Evolutionary conservation across 2,329 filamentous ascomycete genomes (phyloP), one percentile per base, ranked within the genome.

Genomic region (Coniosporium tulheliwenetii): DNA sequence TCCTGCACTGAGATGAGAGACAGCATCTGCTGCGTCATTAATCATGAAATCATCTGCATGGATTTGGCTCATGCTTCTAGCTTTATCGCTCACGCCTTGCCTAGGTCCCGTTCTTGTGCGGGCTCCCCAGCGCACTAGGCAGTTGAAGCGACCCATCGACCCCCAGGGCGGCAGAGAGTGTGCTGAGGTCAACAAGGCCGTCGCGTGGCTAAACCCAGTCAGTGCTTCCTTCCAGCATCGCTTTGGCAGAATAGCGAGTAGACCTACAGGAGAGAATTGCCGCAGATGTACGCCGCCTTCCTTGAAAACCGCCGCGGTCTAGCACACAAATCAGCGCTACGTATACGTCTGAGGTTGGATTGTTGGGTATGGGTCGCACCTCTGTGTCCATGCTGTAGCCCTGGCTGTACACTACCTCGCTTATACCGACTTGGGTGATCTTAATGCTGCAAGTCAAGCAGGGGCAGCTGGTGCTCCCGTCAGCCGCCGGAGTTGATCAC

Each of bases 391-490:
- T 95, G 57, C 89, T 89, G 58, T 98, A 98, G 19, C 82, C 78
- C 56, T 93, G 81, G 48, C 78, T 87, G 54, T 94, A 98, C 10
- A 98, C 87, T 10, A 98, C 91, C 67, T 98, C 91, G 35, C 75
- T 77, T 48, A 98, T 94, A 13, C 91, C 91, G 7, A 96, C 85
- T 64, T 98, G 91, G 15, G 85, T 84, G 54, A 98, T 96, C 67
- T 98, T 98, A 66, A 98, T 93, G 53, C 85, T 94, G 62, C 91
- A 98, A 2, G 91, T 98, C 59, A 98, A 67, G 58, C 91, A 98
- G 3, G 91, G 91, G 60, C 91, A 98, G 0, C 70, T 74, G 44
- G 39, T 36, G 19, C 39, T 47, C 19, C 36, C 15, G 43, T 45
- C 39, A 39, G 15, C 19, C 7, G 19, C 19, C 19, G 19, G 7